A percentile compares a stretch with the other conserved stretches of the same genome.
Conservation (phyloP, 257 asterid species). For the Knoxia roxburghii region DNA sequence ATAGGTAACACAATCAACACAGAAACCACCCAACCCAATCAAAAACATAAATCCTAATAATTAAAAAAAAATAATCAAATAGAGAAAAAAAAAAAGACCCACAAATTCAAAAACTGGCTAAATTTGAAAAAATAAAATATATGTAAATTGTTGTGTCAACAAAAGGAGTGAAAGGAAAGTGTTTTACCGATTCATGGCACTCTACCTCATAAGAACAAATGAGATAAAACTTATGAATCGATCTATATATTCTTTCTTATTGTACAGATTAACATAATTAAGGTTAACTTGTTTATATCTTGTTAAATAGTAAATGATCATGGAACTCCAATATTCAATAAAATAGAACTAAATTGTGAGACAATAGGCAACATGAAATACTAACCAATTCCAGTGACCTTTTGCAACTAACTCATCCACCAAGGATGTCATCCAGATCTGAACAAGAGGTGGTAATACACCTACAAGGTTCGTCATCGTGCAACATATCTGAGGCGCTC, state of each 20-base stretch:
- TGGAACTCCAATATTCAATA: neutral
- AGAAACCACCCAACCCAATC: too few relatives aligned
- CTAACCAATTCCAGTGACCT: slow-evolving; percentile 95
- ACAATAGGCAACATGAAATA: neutral
- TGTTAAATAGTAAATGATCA: neutral
- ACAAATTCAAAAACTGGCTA: too few relatives aligned
- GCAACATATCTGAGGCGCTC: slow-evolving; percentile 92
- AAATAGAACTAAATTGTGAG: neutral
- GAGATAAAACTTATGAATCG: slow-evolving; percentile 11
- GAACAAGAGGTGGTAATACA: slow-evolving; percentile 81
- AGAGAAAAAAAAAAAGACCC: too few relatives aligned
- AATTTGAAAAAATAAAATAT: too few relatives aligned
- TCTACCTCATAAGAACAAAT: slow-evolving; percentile 59
- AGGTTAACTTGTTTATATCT: neutral
- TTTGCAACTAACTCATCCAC: slow-evolving; percentile 85
- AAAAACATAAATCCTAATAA: too few relatives aligned
- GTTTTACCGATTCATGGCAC: slow-evolving; percentile 98
- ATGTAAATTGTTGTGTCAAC: too few relatives aligned
- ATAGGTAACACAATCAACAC: too few relatives aligned
- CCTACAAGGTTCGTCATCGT: slow-evolving; percentile 60
- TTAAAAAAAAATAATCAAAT: too few relatives aligned
- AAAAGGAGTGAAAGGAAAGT: too few relatives aligned
- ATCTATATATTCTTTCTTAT: neutral
- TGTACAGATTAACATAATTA: neutral
- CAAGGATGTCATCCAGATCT: slow-evolving; percentile 72